Evolutionary conservation across 2,329 filamentous ascomycete species (phyloP).

Genomic region (Ceratocystis diversiconidia): DNA sequence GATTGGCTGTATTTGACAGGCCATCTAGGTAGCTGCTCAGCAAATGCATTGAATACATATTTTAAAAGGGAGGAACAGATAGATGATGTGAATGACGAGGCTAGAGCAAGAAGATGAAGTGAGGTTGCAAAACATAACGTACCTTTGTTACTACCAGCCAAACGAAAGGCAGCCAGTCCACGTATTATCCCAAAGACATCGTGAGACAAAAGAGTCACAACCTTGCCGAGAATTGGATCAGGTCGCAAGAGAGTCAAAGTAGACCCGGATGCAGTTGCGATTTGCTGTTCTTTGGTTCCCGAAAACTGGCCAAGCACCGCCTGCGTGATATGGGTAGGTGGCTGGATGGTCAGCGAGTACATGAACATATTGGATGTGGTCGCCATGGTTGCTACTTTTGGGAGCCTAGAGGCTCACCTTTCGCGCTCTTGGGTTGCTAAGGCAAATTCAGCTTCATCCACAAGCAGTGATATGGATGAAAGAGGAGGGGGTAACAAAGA

Average conservation of each 20-base stretch:
- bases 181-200: conserved; percentile 95
- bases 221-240: conserved; percentile 71
- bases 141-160: conserved; percentile 95
- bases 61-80: background rate
- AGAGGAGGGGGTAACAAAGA: conserved; percentile 1
- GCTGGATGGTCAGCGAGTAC: conserved; percentile 92
- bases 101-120: background rate
- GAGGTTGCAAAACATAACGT: conserved; percentile 31
- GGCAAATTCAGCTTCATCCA: conserved; percentile 18
- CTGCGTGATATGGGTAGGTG: conserved; percentile 75
- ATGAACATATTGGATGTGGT: conserved; percentile 98
- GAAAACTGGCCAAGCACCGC: conserved; percentile 91
- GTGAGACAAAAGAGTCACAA: conserved; percentile 74
- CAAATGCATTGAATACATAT: conserved; percentile 10
- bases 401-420: conserved; percentile 19
- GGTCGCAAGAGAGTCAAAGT: conserved; percentile 77
- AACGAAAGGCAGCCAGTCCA: conserved; percentile 71
- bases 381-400: conserved; percentile 54
- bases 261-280: conserved; percentile 84
- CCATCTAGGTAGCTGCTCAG: conserved; percentile 15
- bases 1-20: conserved; percentile 6
- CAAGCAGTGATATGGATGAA: conserved; percentile 15
- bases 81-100: background rate
- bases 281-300: conserved; percentile 93
- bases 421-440: conserved; percentile 14